Percentiles rank a stretch among this genome's conserved stretches.
phyloP scores from a whole-genome alignment of 2,329 filamentous ascomycete genomes.

The Penicillium olsonii region DNA sequence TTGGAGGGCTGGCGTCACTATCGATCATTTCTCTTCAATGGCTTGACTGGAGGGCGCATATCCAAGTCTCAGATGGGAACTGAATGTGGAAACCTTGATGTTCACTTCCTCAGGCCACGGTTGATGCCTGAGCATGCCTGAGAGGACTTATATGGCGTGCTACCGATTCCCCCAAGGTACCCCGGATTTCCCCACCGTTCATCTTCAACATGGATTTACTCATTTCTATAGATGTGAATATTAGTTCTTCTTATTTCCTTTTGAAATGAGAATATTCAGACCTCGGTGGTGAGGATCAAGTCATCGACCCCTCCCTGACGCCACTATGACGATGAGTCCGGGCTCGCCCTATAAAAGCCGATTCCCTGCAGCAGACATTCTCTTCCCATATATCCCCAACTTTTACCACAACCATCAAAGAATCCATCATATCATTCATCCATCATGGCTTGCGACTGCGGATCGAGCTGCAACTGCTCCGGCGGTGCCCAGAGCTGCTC shows the following conservation, averaged over 20 bases:
- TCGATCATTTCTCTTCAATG: too few species aligned
- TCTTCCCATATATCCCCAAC: background rate
- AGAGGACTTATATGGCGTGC: background rate
- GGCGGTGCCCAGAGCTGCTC: constrained; percentile 37
- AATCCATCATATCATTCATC: background rate
- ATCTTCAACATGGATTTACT: too few species aligned
- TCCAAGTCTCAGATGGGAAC: too few species aligned
- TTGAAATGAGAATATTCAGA: background rate
- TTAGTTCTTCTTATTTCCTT: background rate
- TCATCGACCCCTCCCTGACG: constrained; percentile 18
- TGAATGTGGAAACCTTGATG: background rate
- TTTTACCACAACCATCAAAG: background rate
- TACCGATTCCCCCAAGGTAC: background rate
- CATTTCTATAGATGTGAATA: too few species aligned
- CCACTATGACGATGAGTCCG: constrained; percentile 22
- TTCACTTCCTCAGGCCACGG: too few species aligned
- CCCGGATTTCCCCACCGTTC: background rate
- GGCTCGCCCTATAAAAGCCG: background rate
- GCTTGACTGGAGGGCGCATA: too few species aligned
- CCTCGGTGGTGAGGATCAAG: background rate
- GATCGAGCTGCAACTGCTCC: constrained; percentile 34
- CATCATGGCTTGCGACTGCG: constrained; percentile 38
- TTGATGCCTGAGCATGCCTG: background rate
- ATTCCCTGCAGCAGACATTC: constrained; percentile 6
- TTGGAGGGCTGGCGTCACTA: too few species aligned